Evolutionary conservation across 1,284 basidiomycete genomes (phyloP), one percentile per base, ranked within the genome.

Genomic region (Crocinoboletus sp.): DNA sequence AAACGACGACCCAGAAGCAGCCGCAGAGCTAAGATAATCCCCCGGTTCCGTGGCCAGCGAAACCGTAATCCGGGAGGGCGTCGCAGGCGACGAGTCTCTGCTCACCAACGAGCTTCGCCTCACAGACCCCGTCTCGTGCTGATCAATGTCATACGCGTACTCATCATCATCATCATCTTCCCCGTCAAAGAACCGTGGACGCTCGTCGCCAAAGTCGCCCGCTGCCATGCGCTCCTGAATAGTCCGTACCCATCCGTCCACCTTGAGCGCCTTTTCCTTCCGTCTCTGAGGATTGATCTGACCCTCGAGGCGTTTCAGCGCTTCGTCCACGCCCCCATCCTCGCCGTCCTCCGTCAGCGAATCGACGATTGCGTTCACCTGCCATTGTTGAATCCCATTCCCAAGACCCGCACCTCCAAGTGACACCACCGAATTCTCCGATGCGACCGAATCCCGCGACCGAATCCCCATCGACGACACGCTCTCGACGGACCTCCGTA

Each of bases 231-330:
- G 73, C 48, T 80, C 73, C 53, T 79, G 77, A 16, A 89, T 86
- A 16, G 75, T 78, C 51, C 78, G 76, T 45, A 94, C 81, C 84
- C 89, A 91, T 8, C 78, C 76, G 59, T 91, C 84, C 4, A 93
- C 89, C 59, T 89, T 89, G 41, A 71, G 70, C 33, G 77, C 77
- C 59, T 86, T 89, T 55, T 82, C 79, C 52, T 76, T 69, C 57
- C 84, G 77, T 55, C 79, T 75, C 51, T 79, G 70, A 0, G 76
- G 76, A 61, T 87, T 89, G 46, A 93, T 87, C 59, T 90, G 81
- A 0, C 90, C 90, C 63, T 94, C 89, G 37, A 94, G 72, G 9
- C 84, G 71, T 30, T 76, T 72, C 48, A 94, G 60, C 6, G 91
- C 90, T 7, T 82, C 84, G 39, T 91, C 88, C 13, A 88, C 84